Base-by-base conservation (phyloP, 768 basidiomycete species). In the Russula foetens region DNA sequence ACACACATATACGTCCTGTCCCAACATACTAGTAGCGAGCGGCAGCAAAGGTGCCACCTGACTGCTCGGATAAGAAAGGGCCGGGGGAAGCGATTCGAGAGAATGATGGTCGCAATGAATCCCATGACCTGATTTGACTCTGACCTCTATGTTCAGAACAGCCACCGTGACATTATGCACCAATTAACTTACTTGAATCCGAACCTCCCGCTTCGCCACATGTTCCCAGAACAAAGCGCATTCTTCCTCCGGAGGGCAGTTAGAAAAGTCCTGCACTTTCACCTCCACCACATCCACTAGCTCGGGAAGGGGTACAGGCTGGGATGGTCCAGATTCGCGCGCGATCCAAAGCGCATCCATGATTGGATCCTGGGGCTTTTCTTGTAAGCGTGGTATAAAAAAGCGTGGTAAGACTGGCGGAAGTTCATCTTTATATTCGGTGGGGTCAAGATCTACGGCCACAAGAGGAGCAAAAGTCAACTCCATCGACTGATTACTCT, bases 341-440 rank as follows among this genome's bases (percentile, higher is more conserved):
- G 59, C 53, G 38, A 71, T 63, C 33, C 76, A 77, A 24, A 88
- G 62, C 19, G 76, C 72, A 45, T 86, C 83, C 70, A 90, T 74
- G 63, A 90, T 88, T 2, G 88, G 89, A 69, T 92, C 84, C 68
- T 90, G 89, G 3, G 89, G 88, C 63, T 80, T 82, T 60, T 90
- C 80, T n/a, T 77, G 73, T 47, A 92, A 72, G n/a, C 66, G 71
- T 11, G 87, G 84, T n/a, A 89, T 75, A 57, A 79, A 83, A 70
- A 90, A 90, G 15, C 62, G 70, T 0, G 69, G 65, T 4, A 57
- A 45, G 7, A 70, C 21, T 7, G 29, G 52, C 12, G 58, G 60
- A 17, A 67, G 50, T 3, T 59, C 62, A 45, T 65, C 50, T 44
- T 49, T 48, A 28, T 46, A 41, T 44, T 46, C 38, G n/a, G 35